Base-by-base conservation (phyloP, 2,329 filamentous ascomycete genomes). In the Calonectria pseudoreteaudii region DNA sequence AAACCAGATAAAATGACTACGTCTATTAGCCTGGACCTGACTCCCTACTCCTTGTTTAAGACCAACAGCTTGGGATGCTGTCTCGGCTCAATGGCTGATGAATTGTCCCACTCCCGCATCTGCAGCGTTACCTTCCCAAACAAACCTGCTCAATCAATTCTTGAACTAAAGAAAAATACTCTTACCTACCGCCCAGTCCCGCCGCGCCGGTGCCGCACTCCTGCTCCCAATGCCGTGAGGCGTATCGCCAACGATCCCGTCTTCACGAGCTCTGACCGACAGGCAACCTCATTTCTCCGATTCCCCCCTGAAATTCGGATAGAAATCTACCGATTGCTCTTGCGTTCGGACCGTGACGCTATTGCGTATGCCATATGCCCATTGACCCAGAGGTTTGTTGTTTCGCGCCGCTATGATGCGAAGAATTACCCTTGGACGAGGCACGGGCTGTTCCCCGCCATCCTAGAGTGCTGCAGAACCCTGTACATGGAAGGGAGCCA, bases 261-360 rank as follows among this genome's bases (percentile, higher is more conserved):
- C 30, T 67, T 67, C 23, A 30, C 30, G 23, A 53, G 47, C 31
- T 30, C 31, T 38, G 65, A 67, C 47, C 49, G 47, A 23, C 16
- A 20, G n/a, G n/a, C 47, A 6, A 53, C 65, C 3, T 38, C 65
- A 11, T 67, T 67, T 52, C 65, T 67, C n/a, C 65, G 65, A 3
- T 53, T 67, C 7, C 65, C 65, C 4, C 30, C 65, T 6, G 65
- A 67, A 30, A 67, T 67, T 16, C 65, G 65, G 13, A 38, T 67
- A 23, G 14, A 67, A 28, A 67, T 67, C 16, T 67, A 67, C 49
- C 30, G 47, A 14, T 20, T 67, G 13, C 49, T 67, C 4, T 38
- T 67, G 13, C 30, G 18, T 2, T 20, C 44, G 2, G 16, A 38
- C 4, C 16, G 9, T 18, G n/a, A 16, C 3, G n/a, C 9, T 9